A percentile compares a stretch with the other conserved stretches of the same genome.
These are phyloP conservation scores for Boletus subparvulus DNA, from an alignment of 768 basidiomycete genomes.

Conservation along the genomic window DNA sequence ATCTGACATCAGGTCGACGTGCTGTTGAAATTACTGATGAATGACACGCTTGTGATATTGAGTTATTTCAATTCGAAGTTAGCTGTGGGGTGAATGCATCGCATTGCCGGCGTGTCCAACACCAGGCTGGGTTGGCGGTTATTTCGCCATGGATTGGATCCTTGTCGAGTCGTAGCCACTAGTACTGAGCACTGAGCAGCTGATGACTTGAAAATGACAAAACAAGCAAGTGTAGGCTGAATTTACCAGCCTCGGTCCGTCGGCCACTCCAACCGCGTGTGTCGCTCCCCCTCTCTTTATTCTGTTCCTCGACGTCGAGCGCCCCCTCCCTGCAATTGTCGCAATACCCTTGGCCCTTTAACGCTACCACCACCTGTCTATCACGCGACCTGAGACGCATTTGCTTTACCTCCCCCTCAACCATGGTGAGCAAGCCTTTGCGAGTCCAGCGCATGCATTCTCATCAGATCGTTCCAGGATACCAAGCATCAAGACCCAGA, in stretches of 20 bases:
- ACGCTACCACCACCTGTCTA: slow-evolving; percentile 1
- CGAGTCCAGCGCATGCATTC: background rate
- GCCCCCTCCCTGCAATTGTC: background rate
- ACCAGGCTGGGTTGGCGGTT: too few relatives aligned
- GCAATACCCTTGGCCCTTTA: slow-evolving; percentile 5
- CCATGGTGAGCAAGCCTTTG: slow-evolving; percentile 21
- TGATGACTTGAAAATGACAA: slow-evolving; percentile 32
- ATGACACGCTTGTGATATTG: background rate
- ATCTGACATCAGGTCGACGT: background rate
- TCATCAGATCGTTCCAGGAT: slow-evolving; percentile 44
- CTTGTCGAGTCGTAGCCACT: slow-evolving; percentile 1
- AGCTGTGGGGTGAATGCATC: background rate
- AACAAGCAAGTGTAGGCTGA: slow-evolving; percentile 22
- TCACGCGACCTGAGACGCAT: slow-evolving; percentile 13
- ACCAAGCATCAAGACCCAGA: slow-evolving; percentile 84
- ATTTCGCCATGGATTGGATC: background rate
- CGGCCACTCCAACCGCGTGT: slow-evolving; percentile 1
- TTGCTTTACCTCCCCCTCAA: background rate
- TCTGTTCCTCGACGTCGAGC: slow-evolving; percentile 7
- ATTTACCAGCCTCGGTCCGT: slow-evolving; percentile 12
- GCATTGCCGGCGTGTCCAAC: too few relatives aligned
- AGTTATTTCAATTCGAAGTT: background rate
- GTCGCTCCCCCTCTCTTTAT: background rate
- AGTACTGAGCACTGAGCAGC: slow-evolving; percentile 9
- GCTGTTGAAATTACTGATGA: slow-evolving; percentile 3